Conservation (phyloP, 2,329 filamentous ascomycete genomes). For the Venturia nashicola region DNA sequence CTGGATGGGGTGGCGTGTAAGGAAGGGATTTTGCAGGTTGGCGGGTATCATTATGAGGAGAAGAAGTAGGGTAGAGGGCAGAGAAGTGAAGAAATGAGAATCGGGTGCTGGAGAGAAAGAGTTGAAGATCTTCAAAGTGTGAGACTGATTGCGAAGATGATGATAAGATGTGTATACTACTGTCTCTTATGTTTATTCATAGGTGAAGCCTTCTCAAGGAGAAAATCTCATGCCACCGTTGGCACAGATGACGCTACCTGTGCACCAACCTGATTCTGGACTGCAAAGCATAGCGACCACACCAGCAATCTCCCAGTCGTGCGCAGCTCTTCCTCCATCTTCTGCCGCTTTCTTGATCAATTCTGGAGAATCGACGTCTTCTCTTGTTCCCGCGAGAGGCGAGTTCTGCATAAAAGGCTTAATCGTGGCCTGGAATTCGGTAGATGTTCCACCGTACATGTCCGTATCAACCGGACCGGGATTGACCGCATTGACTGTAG, state of each 20-base stretch:
- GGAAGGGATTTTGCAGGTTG: background rate
- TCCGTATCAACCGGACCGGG: conserved; percentile 55
- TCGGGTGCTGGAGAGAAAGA: background rate
- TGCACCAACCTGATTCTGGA: conserved; percentile 62
- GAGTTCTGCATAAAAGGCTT: conserved; percentile 50
- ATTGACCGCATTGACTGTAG: conserved; percentile 54
- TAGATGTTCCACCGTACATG: conserved; percentile 46
- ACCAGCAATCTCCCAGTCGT: conserved; percentile 60
- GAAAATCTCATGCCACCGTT: conserved; percentile 57
- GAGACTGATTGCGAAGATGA: background rate
- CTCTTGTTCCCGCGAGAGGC: conserved; percentile 50
- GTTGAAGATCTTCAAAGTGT: background rate
- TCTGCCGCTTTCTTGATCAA: conserved; percentile 30
- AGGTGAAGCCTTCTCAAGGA: background rate
- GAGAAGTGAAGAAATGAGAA: too few relatives aligned
- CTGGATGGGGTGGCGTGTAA: conserved; percentile 14
- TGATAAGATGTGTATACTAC: background rate
- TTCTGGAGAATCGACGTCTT: conserved; percentile 48
- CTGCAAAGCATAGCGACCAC: conserved; percentile 66
- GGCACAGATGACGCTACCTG: conserved; percentile 66
- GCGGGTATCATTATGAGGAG: background rate
- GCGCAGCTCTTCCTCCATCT: conserved; percentile 44
- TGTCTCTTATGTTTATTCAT: background rate
- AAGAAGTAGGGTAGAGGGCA: background rate
- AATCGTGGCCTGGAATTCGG: conserved; percentile 46